These are phyloP conservation scores for Alternaria tenuissima DNA, from an alignment of 2,329 filamentous ascomycete genomes.

Conservation along the genomic window DNA sequence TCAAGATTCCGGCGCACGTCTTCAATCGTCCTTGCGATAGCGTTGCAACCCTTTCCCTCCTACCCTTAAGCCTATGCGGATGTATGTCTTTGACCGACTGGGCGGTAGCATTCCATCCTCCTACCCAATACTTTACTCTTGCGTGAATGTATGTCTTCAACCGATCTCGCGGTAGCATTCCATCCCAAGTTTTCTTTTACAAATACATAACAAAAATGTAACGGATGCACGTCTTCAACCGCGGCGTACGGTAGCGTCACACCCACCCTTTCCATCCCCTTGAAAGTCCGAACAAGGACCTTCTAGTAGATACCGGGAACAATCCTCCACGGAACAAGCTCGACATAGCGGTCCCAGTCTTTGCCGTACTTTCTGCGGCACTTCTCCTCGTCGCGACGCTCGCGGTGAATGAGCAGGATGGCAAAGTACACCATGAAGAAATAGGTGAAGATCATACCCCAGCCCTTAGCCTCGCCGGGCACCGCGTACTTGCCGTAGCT, in stretches of 20 bases:
- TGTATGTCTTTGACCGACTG: slow-evolving; percentile 36
- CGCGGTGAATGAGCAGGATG: slow-evolving; percentile 83
- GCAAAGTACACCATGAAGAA: slow-evolving; percentile 96
- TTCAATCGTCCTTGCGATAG: slow-evolving; percentile 26
- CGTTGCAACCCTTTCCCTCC: slow-evolving; percentile 11
- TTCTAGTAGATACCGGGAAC: slow-evolving; percentile 81
- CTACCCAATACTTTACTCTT: not conserved
- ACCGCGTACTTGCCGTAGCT: slow-evolving; percentile 70
- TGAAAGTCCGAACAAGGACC: not conserved
- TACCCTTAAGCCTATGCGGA: slow-evolving; percentile 1
- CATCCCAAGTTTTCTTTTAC: slow-evolving; percentile 11
- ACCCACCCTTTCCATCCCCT: slow-evolving; percentile 11
- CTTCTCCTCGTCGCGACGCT: slow-evolving; percentile 88
- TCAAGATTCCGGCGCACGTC: slow-evolving; percentile 15
- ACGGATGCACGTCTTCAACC: slow-evolving; percentile 15
- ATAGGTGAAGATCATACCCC: slow-evolving; percentile 89
- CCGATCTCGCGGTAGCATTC: slow-evolving; percentile 37
- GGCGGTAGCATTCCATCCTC: slow-evolving; percentile 35
- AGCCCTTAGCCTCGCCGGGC: slow-evolving; percentile 77
- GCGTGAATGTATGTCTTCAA: slow-evolving; percentile 37
- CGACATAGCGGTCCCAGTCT: slow-evolving; percentile 90
- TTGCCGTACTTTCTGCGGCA: slow-evolving; percentile 89
- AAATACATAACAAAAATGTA: not conserved
- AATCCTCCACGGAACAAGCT: slow-evolving; percentile 81
- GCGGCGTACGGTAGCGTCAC: slow-evolving; percentile 35